Evolutionary conservation across 2,329 filamentous ascomycete species (phyloP), one percentile per base, ranked within the genome.

Genomic region (Acrocalymma vagum): DNA sequence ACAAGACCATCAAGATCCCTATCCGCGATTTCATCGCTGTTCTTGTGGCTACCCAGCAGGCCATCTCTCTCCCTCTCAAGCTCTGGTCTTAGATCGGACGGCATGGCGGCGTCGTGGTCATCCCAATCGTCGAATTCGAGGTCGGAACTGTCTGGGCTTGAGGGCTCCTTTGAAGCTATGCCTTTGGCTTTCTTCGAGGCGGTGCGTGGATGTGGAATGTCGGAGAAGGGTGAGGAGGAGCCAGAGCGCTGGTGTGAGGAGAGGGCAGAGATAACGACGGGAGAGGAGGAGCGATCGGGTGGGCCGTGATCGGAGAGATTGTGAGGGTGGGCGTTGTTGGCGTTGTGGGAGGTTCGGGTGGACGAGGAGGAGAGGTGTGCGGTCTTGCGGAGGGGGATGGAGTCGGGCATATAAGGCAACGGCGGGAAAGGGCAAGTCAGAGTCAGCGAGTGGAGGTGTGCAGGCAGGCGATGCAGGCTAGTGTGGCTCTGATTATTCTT

Each of bases 31-130:
- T 62, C 62, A 38, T 65, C 60, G 36, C 53, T 52, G 44, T 69
- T 70, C 51, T 72, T 70, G 29, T 42, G 25, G 34, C 48, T 55
- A 23, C 67, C 77, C 21, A 86, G 71, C 50, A 86, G 65, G 20
- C 70, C 69, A 45, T 72, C 71, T 15, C 61, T 63, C 33, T 65
- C 59, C 36, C 67, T 63, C 28, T 63, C 64, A 33, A 72, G 61
- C 25, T 63, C 63, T 14, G 73, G 68, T 38, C 77, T 65, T 51
- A 80, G 65, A 51, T 78, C 74, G 3, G 75, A 78, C 31, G 76
- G 76, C 76, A 79, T 79, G 43, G 64, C 64, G 39, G 56, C 55
- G 50, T 70, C 65, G 60, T 68, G 67, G 48, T 73, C 70, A 67
- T 72, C 72, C 74, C 72, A 75, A 44, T 71, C 66, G 52, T 74